phyloP scores from a whole-genome alignment of 192 early-diverging fungal species.

The Paraglomus brasilianum region DNA sequence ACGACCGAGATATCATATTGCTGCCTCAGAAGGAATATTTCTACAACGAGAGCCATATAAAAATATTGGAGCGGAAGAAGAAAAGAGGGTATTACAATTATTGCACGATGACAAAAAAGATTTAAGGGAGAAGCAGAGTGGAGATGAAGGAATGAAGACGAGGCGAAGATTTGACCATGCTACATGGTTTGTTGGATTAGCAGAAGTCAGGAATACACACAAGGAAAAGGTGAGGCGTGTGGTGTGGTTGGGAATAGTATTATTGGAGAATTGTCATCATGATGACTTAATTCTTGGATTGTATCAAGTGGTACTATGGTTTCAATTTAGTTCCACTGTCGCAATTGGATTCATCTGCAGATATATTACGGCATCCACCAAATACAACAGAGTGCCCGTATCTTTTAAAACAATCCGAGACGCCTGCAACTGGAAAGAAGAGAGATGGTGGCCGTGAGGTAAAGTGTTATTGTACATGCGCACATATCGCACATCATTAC shows the following conservation, averaged over 20 bases:
- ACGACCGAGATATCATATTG: slow-evolving; percentile 91
- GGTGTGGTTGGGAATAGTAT: too few relatives aligned
- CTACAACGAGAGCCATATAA: slow-evolving; percentile 85
- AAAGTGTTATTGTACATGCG: not conserved
- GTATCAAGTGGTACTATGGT: slow-evolving; percentile 96
- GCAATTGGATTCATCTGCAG: slow-evolving; percentile 28
- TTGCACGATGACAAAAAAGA: slow-evolving; percentile 30
- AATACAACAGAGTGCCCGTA: slow-evolving; percentile 61
- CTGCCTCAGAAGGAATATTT: slow-evolving; percentile 62
- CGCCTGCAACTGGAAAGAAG: slow-evolving; percentile 35
- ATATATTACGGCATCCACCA: slow-evolving; percentile 43
- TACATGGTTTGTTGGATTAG: slow-evolving; percentile 86
- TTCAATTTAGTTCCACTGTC: slow-evolving; percentile 77
- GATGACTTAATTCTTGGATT: too few relatives aligned
- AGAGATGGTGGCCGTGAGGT: slow-evolving; percentile 35
- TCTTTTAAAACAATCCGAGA: too few relatives aligned
- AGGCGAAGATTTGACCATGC: slow-evolving; percentile 49
- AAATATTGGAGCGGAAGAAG: slow-evolving; percentile 44
- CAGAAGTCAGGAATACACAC: slow-evolving; percentile 57
- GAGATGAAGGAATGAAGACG: slow-evolving; percentile 5
- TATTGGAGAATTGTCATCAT: too few relatives aligned
- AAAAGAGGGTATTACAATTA: too few relatives aligned
- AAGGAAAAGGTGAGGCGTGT: slow-evolving; percentile 63
- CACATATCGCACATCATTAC: not conserved
- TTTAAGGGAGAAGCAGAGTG: slow-evolving; percentile 32